Evolutionary conservation across 2,329 filamentous ascomycete genomes (phyloP), one percentile per base, ranked within the genome.

Genomic region (Pseudogymnoascus sp.): DNA sequence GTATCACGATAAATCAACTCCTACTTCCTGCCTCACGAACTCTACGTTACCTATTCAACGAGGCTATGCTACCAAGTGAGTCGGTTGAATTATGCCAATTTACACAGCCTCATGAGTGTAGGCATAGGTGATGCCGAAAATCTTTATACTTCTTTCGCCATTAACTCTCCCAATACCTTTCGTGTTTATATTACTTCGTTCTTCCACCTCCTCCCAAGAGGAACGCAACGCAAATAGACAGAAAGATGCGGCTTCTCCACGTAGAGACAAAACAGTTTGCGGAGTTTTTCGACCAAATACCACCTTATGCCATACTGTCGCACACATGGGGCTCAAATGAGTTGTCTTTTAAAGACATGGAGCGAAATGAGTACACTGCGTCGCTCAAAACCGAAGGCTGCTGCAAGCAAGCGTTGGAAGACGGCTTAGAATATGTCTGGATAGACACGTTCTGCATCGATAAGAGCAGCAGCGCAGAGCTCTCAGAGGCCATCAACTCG

Each of bases 401-500:
- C 36, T 39, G 36, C n/a, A 45, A 49, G 7, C 39, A 52, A 49
- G 39, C 60, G 7, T 22, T 25, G 4, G 22, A 28, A 25, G 60
- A 61, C 16, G 60, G 60, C 38, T 23, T 61, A 3, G 7, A 61
- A 64, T 61, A 19, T 62, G 61, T 41, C 62, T 61, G 9, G 30
- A 33, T 33, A 33, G 30, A 33, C 8, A 33, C 30, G 2, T 33
- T 33, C 30, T 33, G 30, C 30, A 64, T 64, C 35, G 60, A 64
- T 25, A 64, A 62, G 28, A 49, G 52, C 8, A 62, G 42, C 23
- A 30, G n/a, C 16, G 61, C 60, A n/a, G 63, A 64, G 28, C 30
- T 64, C 25, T 42, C 58, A 8, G 61, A 62, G 52, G 61, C 28
- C 42, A 30, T 30, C 28, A 30, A 30, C 28, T 30, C 28, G 28